These are phyloP conservation scores for Leccinum griseonigrum DNA, from an alignment of 1,284 basidiomycete species.

Conservation along the genomic window DNA sequence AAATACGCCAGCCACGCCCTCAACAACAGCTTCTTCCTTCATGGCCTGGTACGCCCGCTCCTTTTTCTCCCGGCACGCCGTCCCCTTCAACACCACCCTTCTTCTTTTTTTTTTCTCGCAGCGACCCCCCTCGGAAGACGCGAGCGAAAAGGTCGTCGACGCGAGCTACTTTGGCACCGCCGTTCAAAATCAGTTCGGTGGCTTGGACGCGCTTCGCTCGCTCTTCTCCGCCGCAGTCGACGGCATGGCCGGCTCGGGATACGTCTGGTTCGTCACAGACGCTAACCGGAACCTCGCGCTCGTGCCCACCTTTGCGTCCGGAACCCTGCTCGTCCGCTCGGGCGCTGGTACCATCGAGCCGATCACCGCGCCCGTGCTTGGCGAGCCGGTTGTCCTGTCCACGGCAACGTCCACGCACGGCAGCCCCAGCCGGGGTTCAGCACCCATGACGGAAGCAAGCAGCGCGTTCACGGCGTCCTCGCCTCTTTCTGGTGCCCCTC, in stretches of 20 bases:
- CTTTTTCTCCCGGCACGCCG: background rate
- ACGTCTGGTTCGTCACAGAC: slow-evolving; percentile 86
- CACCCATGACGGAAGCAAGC: background rate
- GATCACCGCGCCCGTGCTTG: slow-evolving; percentile 29
- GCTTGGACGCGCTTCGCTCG: slow-evolving; percentile 70
- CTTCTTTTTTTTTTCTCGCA: background rate
- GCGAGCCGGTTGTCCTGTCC: slow-evolving; percentile 14
- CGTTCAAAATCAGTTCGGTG: slow-evolving; percentile 59
- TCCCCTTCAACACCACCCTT: no score
- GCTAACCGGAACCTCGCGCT: slow-evolving; percentile 62
- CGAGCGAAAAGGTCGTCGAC: slow-evolving; percentile 47
- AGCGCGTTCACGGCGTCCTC: slow-evolving; percentile 16
- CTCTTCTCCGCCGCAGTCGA: slow-evolving; percentile 73
- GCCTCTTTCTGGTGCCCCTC: slow-evolving; percentile 18
- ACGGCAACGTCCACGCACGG: background rate
- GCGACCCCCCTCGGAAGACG: slow-evolving; percentile 45
- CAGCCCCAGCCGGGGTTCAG: background rate
- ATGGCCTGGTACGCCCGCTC: slow-evolving; percentile 65
- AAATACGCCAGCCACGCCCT: slow-evolving; percentile 91
- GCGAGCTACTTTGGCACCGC: slow-evolving; percentile 34
- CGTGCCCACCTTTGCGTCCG: slow-evolving; percentile 85
- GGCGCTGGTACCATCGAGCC: slow-evolving; percentile 38
- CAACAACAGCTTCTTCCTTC: slow-evolving; percentile 96
- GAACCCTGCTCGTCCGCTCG: slow-evolving; percentile 82
- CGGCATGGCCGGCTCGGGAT: slow-evolving; percentile 83